Evolutionary conservation across 805 yeast genomes (phyloP).

Genomic region (Zygosaccharomyces kombuchaensis): DNA sequence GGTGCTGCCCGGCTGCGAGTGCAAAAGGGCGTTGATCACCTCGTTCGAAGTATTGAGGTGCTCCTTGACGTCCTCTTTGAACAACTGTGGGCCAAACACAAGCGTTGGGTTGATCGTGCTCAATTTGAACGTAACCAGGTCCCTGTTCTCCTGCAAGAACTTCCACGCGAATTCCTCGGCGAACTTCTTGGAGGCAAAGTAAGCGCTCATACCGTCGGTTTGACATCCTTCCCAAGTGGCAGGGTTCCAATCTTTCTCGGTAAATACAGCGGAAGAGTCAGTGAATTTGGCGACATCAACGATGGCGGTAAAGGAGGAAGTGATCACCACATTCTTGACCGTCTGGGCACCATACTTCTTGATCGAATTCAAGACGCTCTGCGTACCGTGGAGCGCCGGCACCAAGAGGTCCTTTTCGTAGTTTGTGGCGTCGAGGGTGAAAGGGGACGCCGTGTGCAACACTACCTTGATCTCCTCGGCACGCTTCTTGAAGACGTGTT

Average conservation of each 20-base stretch:
- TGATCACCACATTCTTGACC: conserved; percentile 47
- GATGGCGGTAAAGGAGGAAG: conserved; percentile 56
- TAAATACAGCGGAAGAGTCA: conserved; percentile 18
- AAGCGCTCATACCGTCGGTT: conserved; percentile 29
- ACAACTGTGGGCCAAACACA: conserved; percentile 48
- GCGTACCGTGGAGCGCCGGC: conserved; percentile 57
- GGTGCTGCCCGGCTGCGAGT: conserved; percentile 14
- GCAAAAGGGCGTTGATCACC: conserved; percentile 37
- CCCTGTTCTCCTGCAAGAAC: conserved; percentile 36
- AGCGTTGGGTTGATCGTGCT: conserved; percentile 40
- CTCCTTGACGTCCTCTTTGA: conserved; percentile 36
- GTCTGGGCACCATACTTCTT: conserved; percentile 39
- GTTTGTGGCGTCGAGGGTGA: conserved; percentile 32
- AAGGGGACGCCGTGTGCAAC: conserved; percentile 50
- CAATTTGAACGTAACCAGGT: conserved; percentile 36
- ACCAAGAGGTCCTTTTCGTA: conserved; percentile 47
- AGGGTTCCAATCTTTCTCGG: conserved; percentile 40
- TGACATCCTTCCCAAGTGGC: conserved; percentile 22
- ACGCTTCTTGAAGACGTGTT: conserved; percentile 39
- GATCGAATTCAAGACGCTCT: conserved; percentile 44
- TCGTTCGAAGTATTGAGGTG: conserved; percentile 35
- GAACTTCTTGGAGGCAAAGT: conserved; percentile 42
- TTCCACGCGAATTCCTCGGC: conserved; percentile 57
- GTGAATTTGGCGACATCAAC: conserved; percentile 19
- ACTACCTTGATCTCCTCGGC: conserved; percentile 40